Conservation (phyloP, 768 basidiomycete species). For the Podaxis sp. region DNA sequence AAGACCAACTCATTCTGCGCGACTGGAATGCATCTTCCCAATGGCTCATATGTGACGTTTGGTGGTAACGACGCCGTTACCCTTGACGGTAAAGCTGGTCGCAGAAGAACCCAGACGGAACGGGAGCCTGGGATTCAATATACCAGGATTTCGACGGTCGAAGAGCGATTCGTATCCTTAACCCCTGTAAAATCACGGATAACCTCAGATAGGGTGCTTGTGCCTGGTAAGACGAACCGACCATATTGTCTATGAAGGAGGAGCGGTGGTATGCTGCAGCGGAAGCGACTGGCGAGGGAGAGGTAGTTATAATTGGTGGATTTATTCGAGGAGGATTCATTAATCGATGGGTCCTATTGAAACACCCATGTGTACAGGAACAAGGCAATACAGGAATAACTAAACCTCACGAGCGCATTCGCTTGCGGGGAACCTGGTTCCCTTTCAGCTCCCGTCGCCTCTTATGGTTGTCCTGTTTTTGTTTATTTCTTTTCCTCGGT, state of each 20-base stretch:
- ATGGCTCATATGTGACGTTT: constrained; percentile 77
- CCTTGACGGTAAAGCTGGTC: constrained; percentile 51
- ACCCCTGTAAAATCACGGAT: neutral
- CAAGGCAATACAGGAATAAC: too few relatives aligned
- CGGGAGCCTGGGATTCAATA: constrained; percentile 42
- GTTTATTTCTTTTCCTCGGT: too few relatives aligned
- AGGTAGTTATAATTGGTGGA: constrained; percentile 50
- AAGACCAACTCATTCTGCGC: constrained; percentile 80
- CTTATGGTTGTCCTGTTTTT: too few relatives aligned
- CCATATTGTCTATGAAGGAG: neutral
- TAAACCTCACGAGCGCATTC: too few relatives aligned
- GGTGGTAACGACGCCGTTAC: constrained; percentile 71
- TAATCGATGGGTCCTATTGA: neutral
- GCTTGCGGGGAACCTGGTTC: too few relatives aligned
- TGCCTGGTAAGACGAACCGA: neutral
- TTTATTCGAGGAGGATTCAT: neutral
- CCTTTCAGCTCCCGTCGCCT: too few relatives aligned
- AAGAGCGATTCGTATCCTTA: constrained; percentile 39
- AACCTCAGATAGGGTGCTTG: neutral
- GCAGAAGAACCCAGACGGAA: constrained; percentile 56
- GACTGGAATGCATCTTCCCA: constrained; percentile 55
- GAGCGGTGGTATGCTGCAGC: neutral
- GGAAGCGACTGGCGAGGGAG: constrained; percentile 55
- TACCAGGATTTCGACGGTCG: neutral
- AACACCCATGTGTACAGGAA: too few relatives aligned